Evolutionary conservation across 306 rosid species (phyloP).

Genomic region (Adenanthera pavonina): DNA sequence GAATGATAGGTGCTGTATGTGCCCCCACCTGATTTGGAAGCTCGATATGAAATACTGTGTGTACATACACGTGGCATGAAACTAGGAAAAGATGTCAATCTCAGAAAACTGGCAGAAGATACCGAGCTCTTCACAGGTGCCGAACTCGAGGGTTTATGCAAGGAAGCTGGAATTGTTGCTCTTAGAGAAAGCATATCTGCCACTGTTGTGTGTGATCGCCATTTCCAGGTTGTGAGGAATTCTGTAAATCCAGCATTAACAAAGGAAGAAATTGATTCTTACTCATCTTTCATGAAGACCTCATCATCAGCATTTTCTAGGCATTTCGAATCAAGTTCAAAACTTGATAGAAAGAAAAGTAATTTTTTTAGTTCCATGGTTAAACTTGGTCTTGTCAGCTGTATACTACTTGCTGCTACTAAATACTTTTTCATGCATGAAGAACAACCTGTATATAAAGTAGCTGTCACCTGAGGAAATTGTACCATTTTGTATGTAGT

Average conservation of each 20-base stretch:
- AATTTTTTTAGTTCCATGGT: constrained; percentile 33
- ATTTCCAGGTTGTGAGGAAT: constrained; percentile 69
- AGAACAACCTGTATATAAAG: constrained; percentile 38
- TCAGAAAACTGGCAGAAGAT: constrained; percentile 68
- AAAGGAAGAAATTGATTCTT: constrained; percentile 53
- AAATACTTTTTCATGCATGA: constrained; percentile 45
- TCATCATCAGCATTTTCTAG: constrained; percentile 43
- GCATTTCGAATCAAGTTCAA: constrained; percentile 37
- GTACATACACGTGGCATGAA: constrained; percentile 79
- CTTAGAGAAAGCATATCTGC: constrained; percentile 80
- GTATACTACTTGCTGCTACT: constrained; percentile 46
- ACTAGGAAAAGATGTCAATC: constrained; percentile 64
- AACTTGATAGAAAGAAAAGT: constrained; percentile 14
- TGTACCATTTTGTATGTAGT: constrained; percentile 3
- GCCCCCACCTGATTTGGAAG: constrained; percentile 91
- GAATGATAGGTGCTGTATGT: constrained; percentile 79
- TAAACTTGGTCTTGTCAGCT: constrained; percentile 47
- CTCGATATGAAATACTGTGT: constrained; percentile 73
- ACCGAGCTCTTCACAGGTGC: constrained; percentile 93
- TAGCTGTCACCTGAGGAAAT: constrained; percentile 45
- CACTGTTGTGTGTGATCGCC: constrained; percentile 57
- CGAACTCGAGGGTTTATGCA: constrained; percentile 83
- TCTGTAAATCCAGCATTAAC: constrained; percentile 75
- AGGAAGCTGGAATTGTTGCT: constrained; percentile 88
- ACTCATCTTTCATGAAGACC: constrained; percentile 64